phyloP scores from a whole-genome alignment of 2,329 filamentous ascomycete species.

The Colletotrichum sp. region DNA sequence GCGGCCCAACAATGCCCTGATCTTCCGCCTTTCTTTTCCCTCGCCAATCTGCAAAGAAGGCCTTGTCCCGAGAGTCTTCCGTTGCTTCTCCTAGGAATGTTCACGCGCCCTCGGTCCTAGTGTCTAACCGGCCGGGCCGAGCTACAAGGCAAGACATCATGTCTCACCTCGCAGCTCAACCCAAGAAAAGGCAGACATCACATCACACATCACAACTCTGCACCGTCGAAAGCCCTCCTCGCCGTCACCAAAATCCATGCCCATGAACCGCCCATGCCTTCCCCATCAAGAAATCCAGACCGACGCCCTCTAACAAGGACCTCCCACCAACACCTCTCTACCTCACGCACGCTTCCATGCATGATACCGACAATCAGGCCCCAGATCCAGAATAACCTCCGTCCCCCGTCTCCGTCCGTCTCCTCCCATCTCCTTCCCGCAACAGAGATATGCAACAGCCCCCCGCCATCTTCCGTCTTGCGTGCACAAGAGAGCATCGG shows the following conservation, averaged over 20 bases:
- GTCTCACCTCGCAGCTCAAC: neutral
- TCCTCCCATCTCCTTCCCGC: neutral
- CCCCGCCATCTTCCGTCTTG: neutral
- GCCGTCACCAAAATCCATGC: neutral
- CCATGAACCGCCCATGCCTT: neutral
- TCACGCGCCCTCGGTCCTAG: neutral
- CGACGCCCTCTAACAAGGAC: neutral
- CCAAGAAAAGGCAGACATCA: neutral
- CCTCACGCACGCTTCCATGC: neutral
- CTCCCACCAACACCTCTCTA: neutral
- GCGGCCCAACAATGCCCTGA: neutral
- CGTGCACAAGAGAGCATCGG: neutral
- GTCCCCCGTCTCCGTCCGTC: constrained; percentile 1
- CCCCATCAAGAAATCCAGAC: neutral
- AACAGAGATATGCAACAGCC: neutral
- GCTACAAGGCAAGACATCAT: neutral
- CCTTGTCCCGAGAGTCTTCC: neutral
- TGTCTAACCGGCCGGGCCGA: neutral
- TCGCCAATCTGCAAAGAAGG: neutral
- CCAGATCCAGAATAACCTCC: constrained; percentile 14
- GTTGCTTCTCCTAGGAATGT: neutral
- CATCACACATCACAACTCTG: neutral
- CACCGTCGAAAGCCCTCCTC: neutral
- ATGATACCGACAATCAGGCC: constrained; percentile 16
- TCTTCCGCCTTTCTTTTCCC: neutral